A percentile compares a stretch with the other conserved stretches of the same genome.
These are phyloP conservation scores for Aaosphaeria arxii DNA, from an alignment of 2,329 filamentous ascomycete genomes.

Conservation along the genomic window DNA sequence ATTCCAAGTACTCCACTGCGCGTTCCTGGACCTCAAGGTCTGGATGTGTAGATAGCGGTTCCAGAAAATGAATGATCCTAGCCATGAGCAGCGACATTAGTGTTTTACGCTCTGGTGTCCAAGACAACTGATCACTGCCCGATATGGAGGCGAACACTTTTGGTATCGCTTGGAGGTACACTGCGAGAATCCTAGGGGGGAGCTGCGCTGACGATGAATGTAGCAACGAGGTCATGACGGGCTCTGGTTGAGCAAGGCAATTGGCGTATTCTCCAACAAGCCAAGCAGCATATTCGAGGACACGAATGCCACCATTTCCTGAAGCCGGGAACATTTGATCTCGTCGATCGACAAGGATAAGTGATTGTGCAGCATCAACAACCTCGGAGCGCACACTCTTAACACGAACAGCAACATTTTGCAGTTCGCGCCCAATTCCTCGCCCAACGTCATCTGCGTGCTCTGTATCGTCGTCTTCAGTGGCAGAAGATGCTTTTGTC, in stretches of 20 bases:
- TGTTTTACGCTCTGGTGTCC: conserved; percentile 72
- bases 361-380: conserved; percentile 75
- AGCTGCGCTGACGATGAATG: conserved; percentile 60
- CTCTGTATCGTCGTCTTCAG: conserved; percentile 24
- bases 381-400: conserved; percentile 76
- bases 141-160: conserved; percentile 79
- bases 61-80: conserved; percentile 76
- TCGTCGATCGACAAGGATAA: conserved; percentile 64
- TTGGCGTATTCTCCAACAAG: conserved; percentile 82
- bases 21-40: conserved; percentile 93
- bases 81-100: conserved; percentile 75
- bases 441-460: conserved; percentile 54
- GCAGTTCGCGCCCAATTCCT: conserved; percentile 77
- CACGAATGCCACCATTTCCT: conserved; percentile 54
- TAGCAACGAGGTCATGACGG: conserved; percentile 70
- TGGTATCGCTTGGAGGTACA: conserved; percentile 77
- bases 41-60: conserved; percentile 76
- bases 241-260: conserved; percentile 67
- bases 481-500: conserved; percentile 27
- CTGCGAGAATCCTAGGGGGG: conserved; percentile 66
- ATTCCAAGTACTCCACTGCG: conserved; percentile 85
- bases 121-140: conserved; percentile 61
- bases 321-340: conserved; percentile 53
- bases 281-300: conserved; percentile 77
- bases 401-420: conserved; percentile 89